These are phyloP conservation scores for Nicotiana benthamiana DNA, from an alignment of 257 asterid genomes.

Conservation along the genomic window DNA sequence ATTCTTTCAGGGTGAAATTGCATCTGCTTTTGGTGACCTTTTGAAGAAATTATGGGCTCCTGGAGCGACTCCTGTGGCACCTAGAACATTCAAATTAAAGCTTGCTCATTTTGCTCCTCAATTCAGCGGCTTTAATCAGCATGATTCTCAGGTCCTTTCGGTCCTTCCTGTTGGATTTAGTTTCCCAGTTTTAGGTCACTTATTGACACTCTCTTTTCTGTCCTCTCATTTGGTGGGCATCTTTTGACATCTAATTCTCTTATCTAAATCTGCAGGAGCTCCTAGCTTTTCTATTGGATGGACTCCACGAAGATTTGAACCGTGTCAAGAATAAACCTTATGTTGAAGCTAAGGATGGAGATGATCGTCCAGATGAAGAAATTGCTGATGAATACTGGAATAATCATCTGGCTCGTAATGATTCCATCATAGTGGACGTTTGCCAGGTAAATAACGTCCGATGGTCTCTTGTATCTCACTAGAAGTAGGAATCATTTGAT, in stretches of 20 bases:
- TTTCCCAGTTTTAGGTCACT: background rate
- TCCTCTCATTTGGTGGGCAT: background rate
- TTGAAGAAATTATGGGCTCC: conserved; percentile 94
- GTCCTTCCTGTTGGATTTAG: conserved; percentile 2
- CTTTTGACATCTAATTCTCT: conserved; percentile 1
- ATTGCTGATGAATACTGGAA: conserved; percentile 92
- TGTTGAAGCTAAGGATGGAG: conserved; percentile 80
- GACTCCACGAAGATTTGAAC: conserved; percentile 97
- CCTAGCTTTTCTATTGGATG: conserved; percentile 89
- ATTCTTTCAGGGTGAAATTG: conserved; percentile 79
- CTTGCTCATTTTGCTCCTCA: conserved; percentile 98
- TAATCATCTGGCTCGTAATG: conserved; percentile 94
- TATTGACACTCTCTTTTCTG: background rate
- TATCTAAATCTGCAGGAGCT: conserved; percentile 52
- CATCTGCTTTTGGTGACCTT: conserved; percentile 88
- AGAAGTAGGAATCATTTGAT: background rate
- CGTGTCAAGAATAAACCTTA: conserved; percentile 92
- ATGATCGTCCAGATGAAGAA: conserved; percentile 79
- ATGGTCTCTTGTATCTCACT: conserved; percentile 3
- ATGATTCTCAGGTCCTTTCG: conserved; percentile 77
- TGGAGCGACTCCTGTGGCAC: conserved; percentile 82
- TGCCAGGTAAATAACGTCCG: conserved; percentile 59
- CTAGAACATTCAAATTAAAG: conserved; percentile 77
- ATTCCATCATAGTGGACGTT: conserved; percentile 88
- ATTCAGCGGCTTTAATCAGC: conserved; percentile 93